phyloP scores from a whole-genome alignment of 1,139 yeast species.

The Yamadazyma siamensis region DNA sequence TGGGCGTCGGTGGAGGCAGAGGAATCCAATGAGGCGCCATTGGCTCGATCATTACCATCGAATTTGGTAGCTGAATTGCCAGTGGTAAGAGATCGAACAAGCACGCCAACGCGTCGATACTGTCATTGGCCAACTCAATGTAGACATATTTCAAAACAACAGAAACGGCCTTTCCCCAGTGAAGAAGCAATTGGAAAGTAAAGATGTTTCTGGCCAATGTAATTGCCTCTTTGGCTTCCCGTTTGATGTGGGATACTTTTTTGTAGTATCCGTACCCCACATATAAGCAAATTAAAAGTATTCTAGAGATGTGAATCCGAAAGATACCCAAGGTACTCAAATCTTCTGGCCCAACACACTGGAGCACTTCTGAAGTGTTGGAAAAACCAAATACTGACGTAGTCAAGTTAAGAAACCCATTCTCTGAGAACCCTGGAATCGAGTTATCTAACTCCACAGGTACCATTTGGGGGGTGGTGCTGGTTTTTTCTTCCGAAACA shows the following conservation, averaged over 20 bases:
- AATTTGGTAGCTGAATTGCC: slow-evolving; percentile 15
- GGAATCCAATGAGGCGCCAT: slow-evolving; percentile 11
- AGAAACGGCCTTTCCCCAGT: slow-evolving; percentile 8
- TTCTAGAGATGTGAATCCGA: slow-evolving; percentile 17
- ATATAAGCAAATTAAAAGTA: slow-evolving; percentile 12
- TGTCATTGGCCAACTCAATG: slow-evolving; percentile 3
- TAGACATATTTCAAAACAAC: slow-evolving; percentile 5
- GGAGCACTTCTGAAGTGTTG: slow-evolving; percentile 1
- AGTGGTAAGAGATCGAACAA: slow-evolving; percentile 12
- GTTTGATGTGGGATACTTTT: neutral
- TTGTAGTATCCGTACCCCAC: slow-evolving; percentile 1
- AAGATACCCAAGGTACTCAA: slow-evolving; percentile 19
- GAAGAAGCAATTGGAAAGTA: slow-evolving; percentile 10
- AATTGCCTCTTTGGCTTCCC: neutral
- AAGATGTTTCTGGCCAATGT: slow-evolving; percentile 1
- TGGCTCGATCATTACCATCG: slow-evolving; percentile 18
- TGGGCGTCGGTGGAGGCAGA: slow-evolving; percentile 39
- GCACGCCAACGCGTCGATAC: slow-evolving; percentile 7
- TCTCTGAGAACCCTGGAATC: slow-evolving; percentile 1
- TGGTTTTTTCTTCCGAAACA: too few relatives aligned
- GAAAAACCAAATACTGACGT: slow-evolving; percentile 5
- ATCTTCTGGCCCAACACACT: slow-evolving; percentile 4
- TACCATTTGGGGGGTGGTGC: neutral
- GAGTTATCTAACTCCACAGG: slow-evolving; percentile 2
- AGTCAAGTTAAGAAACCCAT: slow-evolving; percentile 2